These are phyloP conservation scores for Pyrenophora teres DNA, from an alignment of 2,329 filamentous ascomycete genomes.

Conservation along the genomic window DNA sequence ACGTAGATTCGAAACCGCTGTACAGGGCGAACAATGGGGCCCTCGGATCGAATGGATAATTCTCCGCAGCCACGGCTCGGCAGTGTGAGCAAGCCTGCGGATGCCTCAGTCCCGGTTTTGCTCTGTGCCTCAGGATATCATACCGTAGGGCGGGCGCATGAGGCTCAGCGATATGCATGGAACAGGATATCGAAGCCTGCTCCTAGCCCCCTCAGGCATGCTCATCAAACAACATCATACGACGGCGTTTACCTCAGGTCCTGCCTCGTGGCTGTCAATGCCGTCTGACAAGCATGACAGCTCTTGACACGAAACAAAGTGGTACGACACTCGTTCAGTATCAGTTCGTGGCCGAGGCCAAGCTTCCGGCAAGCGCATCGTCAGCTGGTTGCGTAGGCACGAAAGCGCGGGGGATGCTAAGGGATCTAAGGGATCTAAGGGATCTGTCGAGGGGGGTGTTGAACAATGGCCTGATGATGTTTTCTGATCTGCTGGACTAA, in stretches of 20 bases:
- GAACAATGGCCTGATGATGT: conserved; percentile 44
- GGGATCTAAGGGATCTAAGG: conserved; percentile 1
- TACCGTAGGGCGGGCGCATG: conserved; percentile 8
- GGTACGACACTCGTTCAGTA: conserved; percentile 39
- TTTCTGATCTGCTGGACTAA: conserved; percentile 19
- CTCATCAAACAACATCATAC: conserved; percentile 45
- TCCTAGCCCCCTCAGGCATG: conserved; percentile 20
- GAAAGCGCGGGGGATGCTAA: not conserved
- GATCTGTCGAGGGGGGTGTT: conserved; percentile 3
- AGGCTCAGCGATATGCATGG: conserved; percentile 14
- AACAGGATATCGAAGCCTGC: conserved; percentile 19
- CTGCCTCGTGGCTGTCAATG: conserved; percentile 22
- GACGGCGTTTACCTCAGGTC: conserved; percentile 43
- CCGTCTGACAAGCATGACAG: conserved; percentile 20
- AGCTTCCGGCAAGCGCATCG: conserved; percentile 18
- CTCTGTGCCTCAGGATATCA: conserved; percentile 32
- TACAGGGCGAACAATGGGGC: conserved; percentile 1
- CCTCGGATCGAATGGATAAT: conserved; percentile 8
- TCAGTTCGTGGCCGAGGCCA: conserved; percentile 23
- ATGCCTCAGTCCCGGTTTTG: conserved; percentile 43
- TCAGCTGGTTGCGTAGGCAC: conserved; percentile 8
- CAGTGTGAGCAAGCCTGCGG: conserved; percentile 27
- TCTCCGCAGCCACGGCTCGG: conserved; percentile 16
- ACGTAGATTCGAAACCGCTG: conserved; percentile 1
- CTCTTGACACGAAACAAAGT: conserved; percentile 40